Conservation (phyloP, 768 basidiomycete genomes). For the Leccinum incarnatum region DNA sequence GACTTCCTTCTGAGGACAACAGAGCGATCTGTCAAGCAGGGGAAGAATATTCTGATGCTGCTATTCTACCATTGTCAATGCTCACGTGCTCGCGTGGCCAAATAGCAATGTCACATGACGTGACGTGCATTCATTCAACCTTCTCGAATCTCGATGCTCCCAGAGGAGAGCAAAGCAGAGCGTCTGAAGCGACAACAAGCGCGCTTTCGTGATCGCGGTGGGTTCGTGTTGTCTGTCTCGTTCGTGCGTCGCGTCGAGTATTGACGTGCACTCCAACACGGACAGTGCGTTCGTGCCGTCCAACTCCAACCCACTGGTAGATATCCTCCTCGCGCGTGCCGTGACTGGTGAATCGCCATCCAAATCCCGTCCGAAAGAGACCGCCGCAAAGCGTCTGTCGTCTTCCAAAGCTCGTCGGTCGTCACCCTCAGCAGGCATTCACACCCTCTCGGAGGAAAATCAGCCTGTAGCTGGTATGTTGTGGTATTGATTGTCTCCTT, state of each 20-base stretch:
- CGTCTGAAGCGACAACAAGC: conserved; percentile 63
- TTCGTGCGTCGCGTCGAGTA: neutral
- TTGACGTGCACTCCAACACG: neutral
- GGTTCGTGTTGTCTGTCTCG: conserved; percentile 38
- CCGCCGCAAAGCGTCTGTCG: conserved; percentile 1
- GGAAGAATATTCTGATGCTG: too few species aligned
- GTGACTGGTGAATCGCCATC: conserved; percentile 47
- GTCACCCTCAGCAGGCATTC: neutral
- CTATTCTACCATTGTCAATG: too few species aligned
- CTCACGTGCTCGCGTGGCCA: too few species aligned
- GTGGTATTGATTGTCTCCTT: too few species aligned
- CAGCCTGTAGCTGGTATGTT: conserved; percentile 15
- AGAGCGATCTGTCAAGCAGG: too few species aligned
- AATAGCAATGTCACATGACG: neutral
- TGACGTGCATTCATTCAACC: neutral
- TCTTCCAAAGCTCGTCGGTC: conserved; percentile 1
- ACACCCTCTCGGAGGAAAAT: neutral
- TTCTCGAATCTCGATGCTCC: neutral
- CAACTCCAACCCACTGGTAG: conserved; percentile 45
- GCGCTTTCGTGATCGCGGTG: conserved; percentile 66
- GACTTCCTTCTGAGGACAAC: too few species aligned
- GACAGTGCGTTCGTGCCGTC: conserved; percentile 54
- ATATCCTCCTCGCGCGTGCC: conserved; percentile 51
- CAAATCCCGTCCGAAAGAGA: conserved; percentile 21
- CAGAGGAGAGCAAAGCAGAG: conserved; percentile 57